These are phyloP conservation scores for Eucalyptus melliodora DNA, from an alignment of 345 rosid species.

Conservation along the genomic window DNA sequence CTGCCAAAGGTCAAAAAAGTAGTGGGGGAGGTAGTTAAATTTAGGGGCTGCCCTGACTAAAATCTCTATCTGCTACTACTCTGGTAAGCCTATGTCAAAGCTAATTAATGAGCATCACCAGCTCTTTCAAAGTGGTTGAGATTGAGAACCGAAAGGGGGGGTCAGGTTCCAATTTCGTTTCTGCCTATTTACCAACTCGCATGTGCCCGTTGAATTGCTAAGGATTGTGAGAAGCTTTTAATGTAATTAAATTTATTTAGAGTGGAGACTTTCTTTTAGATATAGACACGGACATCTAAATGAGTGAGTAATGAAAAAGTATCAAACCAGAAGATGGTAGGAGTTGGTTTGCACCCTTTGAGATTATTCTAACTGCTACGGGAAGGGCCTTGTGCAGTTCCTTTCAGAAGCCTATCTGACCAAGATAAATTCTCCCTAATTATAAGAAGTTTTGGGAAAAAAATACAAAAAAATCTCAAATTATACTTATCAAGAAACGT, in stretches of 20 bases:
- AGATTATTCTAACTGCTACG: background rate
- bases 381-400: background rate
- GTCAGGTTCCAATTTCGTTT: background rate
- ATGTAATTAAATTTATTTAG: background rate
- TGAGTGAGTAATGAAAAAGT: background rate
- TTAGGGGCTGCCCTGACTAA: background rate
- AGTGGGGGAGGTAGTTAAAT: background rate
- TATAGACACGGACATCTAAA: background rate
- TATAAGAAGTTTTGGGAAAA: no score
- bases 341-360: background rate
- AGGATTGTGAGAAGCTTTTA: background rate
- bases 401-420: background rate
- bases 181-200: background rate
- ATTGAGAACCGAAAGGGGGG: background rate
- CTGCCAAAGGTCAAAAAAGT: background rate
- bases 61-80: background rate
- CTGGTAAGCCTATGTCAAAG: background rate
- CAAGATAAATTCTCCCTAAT: background rate
- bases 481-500: no score
- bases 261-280: fast-evolving
- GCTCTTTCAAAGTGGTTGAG: background rate
- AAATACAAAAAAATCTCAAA: no score
- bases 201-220: background rate
- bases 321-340: background rate
- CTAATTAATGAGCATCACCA: background rate